Base-by-base conservation (phyloP, 2,329 filamentous ascomycete genomes). In the Aspergillus puulaauensis region DNA sequence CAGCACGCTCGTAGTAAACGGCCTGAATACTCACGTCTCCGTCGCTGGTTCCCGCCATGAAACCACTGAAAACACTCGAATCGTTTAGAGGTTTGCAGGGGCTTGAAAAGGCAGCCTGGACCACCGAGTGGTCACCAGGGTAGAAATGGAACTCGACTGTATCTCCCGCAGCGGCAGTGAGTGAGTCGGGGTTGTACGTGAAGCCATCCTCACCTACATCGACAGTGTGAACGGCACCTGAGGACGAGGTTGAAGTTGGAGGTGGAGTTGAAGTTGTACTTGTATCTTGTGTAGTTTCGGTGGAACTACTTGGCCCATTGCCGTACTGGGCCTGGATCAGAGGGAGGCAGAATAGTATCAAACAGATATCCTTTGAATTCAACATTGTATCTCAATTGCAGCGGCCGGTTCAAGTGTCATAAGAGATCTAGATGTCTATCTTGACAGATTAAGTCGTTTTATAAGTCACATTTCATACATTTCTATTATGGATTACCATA, bases 61-160 rank as follows among this genome's bases (percentile, higher is more conserved):
- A 82, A 48, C 81, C 81, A 37, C 74, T 78, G 61, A 75, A 83
- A 70, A 83, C 79, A 27, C 70, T 57, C 2, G 50, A 69, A n/a
- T 62, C 64, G 68, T 68, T 62, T 47, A 79, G 70, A 3, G 81
- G 79, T 27, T 76, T 66, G 65, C 82, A 85, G 1, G 81, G 81
- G 14, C 77, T 72, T 56, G 72, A 73, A 64, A 83, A 83, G 43
- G 77, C 73, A 27, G 79, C 77, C 61, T 79, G 75, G 7, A 77
- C 79, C 14, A 84, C 79, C 11, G 77, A 80, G 72, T 83, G 81
- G 64, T 80, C 80, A 61, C 75, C 74, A 3, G 78, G 74, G 56
- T 77, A 76, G 69, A 83, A 84, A 63, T 82, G 79, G 70, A 83
- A 83, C 63, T 82, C 79, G 48, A 84, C 72, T 47, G 78, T 72